Evolutionary conservation across 2,329 filamentous ascomycete genomes (phyloP).

Genomic region (Cladosporium sp.): DNA sequence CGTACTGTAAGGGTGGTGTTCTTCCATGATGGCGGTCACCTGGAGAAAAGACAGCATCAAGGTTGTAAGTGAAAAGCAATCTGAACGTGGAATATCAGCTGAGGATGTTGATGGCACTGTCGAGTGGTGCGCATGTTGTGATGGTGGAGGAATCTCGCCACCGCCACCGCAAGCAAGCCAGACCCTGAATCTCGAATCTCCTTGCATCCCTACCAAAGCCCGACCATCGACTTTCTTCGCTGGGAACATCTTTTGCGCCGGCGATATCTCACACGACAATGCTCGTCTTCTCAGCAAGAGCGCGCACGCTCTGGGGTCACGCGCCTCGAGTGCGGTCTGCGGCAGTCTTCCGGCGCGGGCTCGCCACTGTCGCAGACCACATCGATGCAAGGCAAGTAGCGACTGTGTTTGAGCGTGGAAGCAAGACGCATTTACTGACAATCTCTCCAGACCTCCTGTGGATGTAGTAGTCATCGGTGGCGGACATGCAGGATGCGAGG

Average conservation of each 20-base stretch:
- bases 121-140: not conserved
- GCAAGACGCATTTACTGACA: conserved; percentile 35
- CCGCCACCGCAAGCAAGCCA: not conserved
- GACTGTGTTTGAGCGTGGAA: not conserved
- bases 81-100: too few relatives aligned
- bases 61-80: too few relatives aligned
- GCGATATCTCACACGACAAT: conserved; percentile 16
- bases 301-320: conserved; percentile 49
- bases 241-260: not conserved
- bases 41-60: not conserved
- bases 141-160: not conserved
- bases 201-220: not conserved
- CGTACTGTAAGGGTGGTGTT: too few relatives aligned
- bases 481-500: conserved; percentile 93
- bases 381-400: conserved; percentile 26
- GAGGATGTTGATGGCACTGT: too few relatives aligned
- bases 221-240: not conserved
- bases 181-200: not conserved
- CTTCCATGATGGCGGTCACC: not conserved
- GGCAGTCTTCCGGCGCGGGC: conserved; percentile 36
- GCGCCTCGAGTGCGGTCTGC: conserved; percentile 48
- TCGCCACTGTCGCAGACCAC: conserved; percentile 44
- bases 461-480: conserved; percentile 96
- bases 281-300: conserved; percentile 33
- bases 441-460: conserved; percentile 28